Evolutionary conservation across 208 protist species (phyloP).

Genomic region (Lotmaria passim): DNA sequence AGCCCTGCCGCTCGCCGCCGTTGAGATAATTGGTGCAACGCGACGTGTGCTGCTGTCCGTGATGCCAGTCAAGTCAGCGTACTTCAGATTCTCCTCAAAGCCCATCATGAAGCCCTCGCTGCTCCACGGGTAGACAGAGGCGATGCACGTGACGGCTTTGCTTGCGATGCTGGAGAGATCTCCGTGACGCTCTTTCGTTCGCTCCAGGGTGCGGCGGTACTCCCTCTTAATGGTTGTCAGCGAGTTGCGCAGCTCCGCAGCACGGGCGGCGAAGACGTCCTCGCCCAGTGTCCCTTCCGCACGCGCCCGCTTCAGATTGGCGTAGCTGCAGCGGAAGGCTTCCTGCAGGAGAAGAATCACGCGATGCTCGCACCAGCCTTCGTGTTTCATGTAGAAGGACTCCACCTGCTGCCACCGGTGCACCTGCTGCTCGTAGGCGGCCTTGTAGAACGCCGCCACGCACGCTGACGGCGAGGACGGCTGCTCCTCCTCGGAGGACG

Average conservation of each 20-base stretch:
- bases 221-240: slow-evolving; percentile 40
- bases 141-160: slow-evolving; percentile 50
- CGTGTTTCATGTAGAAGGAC: slow-evolving; percentile 38
- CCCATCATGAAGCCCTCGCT: slow-evolving; percentile 49
- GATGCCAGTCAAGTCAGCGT: slow-evolving; percentile 9
- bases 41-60: slow-evolving; percentile 1
- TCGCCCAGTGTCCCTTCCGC: slow-evolving; percentile 7
- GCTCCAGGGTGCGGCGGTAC: slow-evolving; percentile 49
- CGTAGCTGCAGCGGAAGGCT: slow-evolving; percentile 30
- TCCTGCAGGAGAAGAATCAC: slow-evolving; percentile 60
- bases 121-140: slow-evolving; percentile 54
- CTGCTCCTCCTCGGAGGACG: slow-evolving; percentile 3
- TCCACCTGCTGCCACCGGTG: slow-evolving; percentile 40
- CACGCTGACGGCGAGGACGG: background rate
- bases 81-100: slow-evolving; percentile 44
- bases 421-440: slow-evolving; percentile 32
- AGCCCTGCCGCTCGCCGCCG: background rate
- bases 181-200: slow-evolving; percentile 28
- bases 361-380: slow-evolving; percentile 39
- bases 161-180: slow-evolving; percentile 35
- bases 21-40: background rate
- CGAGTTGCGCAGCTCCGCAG: slow-evolving; percentile 12
- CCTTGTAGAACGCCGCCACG: slow-evolving; percentile 22
- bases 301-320: slow-evolving; percentile 17
- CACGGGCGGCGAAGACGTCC: slow-evolving; percentile 4